Conservation (phyloP, 1,284 basidiomycete species). For the Austroboletus novae-zelandiae region DNA sequence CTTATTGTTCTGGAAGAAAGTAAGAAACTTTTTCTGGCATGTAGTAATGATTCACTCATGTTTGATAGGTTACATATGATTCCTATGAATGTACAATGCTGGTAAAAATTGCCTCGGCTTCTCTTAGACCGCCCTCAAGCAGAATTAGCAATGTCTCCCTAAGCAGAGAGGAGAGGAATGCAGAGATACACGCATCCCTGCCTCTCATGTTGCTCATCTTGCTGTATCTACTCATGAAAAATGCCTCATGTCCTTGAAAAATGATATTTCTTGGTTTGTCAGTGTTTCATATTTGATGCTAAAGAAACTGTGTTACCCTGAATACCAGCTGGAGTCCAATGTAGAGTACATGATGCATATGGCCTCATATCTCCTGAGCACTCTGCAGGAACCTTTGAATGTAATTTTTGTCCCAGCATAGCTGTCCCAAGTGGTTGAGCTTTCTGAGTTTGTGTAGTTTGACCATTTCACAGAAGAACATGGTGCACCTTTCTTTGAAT, state of each 20-base stretch:
- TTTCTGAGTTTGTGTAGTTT: not conserved
- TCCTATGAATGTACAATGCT: slow-evolving; percentile 1
- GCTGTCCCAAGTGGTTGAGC: not conserved
- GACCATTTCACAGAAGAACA: not conserved
- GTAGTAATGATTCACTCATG: not conserved
- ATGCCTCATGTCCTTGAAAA: slow-evolving; percentile 1
- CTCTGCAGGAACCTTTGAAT: not conserved
- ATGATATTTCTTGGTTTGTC: slow-evolving; percentile 1
- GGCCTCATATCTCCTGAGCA: not conserved
- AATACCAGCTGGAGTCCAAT: not conserved
- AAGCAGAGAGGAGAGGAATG: not conserved
- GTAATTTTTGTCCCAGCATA: not conserved
- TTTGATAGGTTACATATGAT: not conserved
- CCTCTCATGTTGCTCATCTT: slow-evolving; percentile 1
- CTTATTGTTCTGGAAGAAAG: not conserved
- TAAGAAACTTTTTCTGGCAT: too few species aligned
- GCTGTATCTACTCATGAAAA: slow-evolving; percentile 5
- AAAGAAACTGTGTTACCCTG: not conserved
- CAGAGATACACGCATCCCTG: slow-evolving; percentile 5
- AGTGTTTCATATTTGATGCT: not conserved
- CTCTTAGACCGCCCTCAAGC: slow-evolving; percentile 2
- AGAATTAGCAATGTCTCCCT: not conserved
- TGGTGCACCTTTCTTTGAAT: not conserved
- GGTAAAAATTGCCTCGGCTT: slow-evolving; percentile 5
- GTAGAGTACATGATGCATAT: not conserved